A percentile compares a stretch with the other conserved stretches of the same genome.
Evolutionary conservation across 1,284 basidiomycete genomes (phyloP).

Genomic region (Termitomyces sp.): DNA sequence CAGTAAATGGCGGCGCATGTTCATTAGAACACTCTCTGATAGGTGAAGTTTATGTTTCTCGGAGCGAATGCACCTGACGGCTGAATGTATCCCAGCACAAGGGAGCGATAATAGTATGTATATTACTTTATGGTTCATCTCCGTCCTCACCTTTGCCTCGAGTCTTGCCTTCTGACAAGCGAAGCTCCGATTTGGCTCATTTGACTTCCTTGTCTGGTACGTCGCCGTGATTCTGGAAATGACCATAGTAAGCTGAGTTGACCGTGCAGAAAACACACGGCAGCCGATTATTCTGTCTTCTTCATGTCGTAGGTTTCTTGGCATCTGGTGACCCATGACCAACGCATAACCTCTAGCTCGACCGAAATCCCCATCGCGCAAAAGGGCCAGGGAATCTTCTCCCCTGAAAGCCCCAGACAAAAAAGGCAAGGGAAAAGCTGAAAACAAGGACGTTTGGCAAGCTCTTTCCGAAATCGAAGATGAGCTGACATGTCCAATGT

Average conservation of each 20-base stretch:
- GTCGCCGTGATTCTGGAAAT: constrained; percentile 4
- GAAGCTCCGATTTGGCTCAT: background rate
- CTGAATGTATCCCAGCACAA: constrained; percentile 1
- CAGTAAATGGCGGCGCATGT: background rate
- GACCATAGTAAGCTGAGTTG: background rate
- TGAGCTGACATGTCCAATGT: constrained; percentile 56
- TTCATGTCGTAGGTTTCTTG: background rate
- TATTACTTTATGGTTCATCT: background rate
- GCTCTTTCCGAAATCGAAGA: constrained; percentile 39
- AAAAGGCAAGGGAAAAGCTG: constrained; percentile 28
- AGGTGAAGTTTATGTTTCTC: constrained; percentile 9
- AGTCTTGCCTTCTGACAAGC: constrained; percentile 8
- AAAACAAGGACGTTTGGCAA: constrained; percentile 17
- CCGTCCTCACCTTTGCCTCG: constrained; percentile 15
- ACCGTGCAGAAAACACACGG: constrained; percentile 4
- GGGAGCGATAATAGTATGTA: constrained; percentile 1
- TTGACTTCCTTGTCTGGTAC: constrained; percentile 8
- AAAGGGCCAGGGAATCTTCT: constrained; percentile 12
- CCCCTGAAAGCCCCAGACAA: constrained; percentile 16
- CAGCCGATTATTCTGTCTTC: constrained; percentile 1
- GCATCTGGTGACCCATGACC: background rate
- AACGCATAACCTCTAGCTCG: background rate
- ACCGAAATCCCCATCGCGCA: background rate
- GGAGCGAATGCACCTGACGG: background rate
- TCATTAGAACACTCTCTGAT: background rate